Evolutionary conservation across 2,329 filamentous ascomycete genomes (phyloP).

Genomic region (Fusarium euwallaceae): DNA sequence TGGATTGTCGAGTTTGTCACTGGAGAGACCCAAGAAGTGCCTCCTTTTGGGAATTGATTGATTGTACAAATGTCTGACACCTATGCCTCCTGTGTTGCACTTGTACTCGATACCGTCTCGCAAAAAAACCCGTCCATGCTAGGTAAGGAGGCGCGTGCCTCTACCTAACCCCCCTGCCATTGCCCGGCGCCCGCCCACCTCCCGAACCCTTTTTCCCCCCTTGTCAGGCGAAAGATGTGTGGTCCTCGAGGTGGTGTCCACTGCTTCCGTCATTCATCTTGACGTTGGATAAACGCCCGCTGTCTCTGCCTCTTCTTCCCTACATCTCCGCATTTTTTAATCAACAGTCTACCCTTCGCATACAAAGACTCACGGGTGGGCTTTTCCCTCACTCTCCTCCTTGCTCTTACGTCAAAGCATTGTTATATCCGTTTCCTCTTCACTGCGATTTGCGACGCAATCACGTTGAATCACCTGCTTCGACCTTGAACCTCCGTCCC

Average conservation of each 20-base stretch:
- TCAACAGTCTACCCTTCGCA: slow-evolving; percentile 1
- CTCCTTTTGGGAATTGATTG: neutral
- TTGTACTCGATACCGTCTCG: neutral
- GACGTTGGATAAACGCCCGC: neutral
- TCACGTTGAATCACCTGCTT: neutral
- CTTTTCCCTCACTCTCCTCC: neutral
- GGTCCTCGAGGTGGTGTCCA: slow-evolving; percentile 10
- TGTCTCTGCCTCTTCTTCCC: neutral
- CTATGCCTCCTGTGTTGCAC: neutral
- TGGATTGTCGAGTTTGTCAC: neutral
- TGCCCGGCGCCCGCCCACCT: slow-evolving; percentile 32
- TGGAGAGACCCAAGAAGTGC: neutral
- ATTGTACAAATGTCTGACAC: slow-evolving; percentile 10
- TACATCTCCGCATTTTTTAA: slow-evolving; percentile 14
- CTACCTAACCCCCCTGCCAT: neutral
- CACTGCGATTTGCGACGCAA: neutral
- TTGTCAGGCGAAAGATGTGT: neutral
- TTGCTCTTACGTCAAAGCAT: slow-evolving; percentile 9
- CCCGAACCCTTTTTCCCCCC: slow-evolving; percentile 10
- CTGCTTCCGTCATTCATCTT: slow-evolving; percentile 31
- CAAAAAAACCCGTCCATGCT: slow-evolving; percentile 12
- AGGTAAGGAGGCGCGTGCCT: slow-evolving; percentile 38
- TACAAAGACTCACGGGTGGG: neutral
- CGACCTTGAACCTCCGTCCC: neutral
- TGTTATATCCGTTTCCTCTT: slow-evolving; percentile 6